Base-by-base conservation (phyloP, 768 basidiomycete genomes). In the Pulveroboletus frians region DNA sequence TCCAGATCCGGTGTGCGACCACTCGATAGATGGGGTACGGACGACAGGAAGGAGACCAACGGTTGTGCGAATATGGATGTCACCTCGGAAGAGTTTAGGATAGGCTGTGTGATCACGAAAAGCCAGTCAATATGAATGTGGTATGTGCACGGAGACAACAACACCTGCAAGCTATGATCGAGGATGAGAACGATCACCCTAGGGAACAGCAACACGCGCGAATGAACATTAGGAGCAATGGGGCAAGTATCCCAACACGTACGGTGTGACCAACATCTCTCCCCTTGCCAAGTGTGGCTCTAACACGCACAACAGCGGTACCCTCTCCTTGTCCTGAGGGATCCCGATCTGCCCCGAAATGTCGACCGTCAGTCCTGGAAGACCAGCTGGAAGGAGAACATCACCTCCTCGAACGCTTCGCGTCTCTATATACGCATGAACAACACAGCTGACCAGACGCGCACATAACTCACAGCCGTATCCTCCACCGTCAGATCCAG, bases 321-420 rank as follows among this genome's bases (percentile, higher is more conserved):
- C 81, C 57, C 83, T 85, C 26, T 69, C 71, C 58, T 73, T 72
- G 65, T 93, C 88, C 26, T 68, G 71, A 1, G 90, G 84, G 8
- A 95, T 73, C n/a, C 92, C 92, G 38, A 94, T 85, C 92, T 94
- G 62, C 3, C 32, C n/a, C 39, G 10, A 31, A 31, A 15, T 11
- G 0, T 30, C 15, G 5, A 30, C 17, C 21, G 9, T 49, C n/a
- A 35, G 15, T 27, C 5, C 29, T 14, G 1, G 13, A 0, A 8
- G n/a, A 37, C 39, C 14, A 10, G n/a, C 9, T n/a, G 3, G 0
- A 3, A 32, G 39, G 3, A 6, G 8, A 17, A 35, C 65, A 7
- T 47, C 13, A 91, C 92, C 79, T 95, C 92, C 67, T 95, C 92
- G 50, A 80, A 92, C 0, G 92, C 91, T 70, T 94, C 92, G 37